Percentiles rank a stretch among this genome's conserved stretches.
These are phyloP conservation scores for Suhomyces terraborum DNA, from an alignment of 1,139 yeast species.

Conservation along the genomic window DNA sequence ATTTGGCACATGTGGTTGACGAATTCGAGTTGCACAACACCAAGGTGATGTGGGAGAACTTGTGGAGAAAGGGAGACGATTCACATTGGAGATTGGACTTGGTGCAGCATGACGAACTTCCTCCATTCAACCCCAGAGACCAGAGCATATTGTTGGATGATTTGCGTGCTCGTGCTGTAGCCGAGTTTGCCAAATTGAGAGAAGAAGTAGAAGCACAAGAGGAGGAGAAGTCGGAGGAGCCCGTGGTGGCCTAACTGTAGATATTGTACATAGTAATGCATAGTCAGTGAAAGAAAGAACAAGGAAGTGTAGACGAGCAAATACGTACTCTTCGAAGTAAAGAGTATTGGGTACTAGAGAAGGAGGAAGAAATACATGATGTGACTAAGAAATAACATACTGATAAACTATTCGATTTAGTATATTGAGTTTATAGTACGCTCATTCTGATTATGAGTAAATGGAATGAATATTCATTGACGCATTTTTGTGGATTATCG, in stretches of 20 bases:
- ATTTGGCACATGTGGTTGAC: slow-evolving; percentile 69
- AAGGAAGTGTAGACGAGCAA: not conserved
- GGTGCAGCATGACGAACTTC: slow-evolving; percentile 61
- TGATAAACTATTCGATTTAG: too few relatives aligned
- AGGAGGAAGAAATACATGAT: too few relatives aligned
- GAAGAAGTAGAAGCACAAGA: slow-evolving; percentile 15
- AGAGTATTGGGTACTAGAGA: too few relatives aligned
- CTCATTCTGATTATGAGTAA: too few relatives aligned
- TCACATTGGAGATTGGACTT: slow-evolving; percentile 59
- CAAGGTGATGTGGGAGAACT: slow-evolving; percentile 74
- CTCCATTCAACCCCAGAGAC: slow-evolving; percentile 63
- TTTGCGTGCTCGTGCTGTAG: slow-evolving; percentile 47
- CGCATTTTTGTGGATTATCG: too few relatives aligned
- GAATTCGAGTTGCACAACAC: slow-evolving; percentile 55
- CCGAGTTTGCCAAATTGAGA: slow-evolving; percentile 33
- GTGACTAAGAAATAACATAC: too few relatives aligned
- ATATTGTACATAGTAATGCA: slow-evolving; percentile 18
- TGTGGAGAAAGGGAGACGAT: slow-evolving; percentile 83
- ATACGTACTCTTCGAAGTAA: too few relatives aligned
- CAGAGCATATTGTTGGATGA: slow-evolving; percentile 64
- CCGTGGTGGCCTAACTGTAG: slow-evolving; percentile 15
- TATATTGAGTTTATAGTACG: too few relatives aligned
- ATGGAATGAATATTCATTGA: too few relatives aligned
- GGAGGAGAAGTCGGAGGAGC: slow-evolving; percentile 9
- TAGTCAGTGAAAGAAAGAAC: not conserved